Conservation (phyloP, 176 grass and related monocot genomes). For the Musa acuminata region DNA sequence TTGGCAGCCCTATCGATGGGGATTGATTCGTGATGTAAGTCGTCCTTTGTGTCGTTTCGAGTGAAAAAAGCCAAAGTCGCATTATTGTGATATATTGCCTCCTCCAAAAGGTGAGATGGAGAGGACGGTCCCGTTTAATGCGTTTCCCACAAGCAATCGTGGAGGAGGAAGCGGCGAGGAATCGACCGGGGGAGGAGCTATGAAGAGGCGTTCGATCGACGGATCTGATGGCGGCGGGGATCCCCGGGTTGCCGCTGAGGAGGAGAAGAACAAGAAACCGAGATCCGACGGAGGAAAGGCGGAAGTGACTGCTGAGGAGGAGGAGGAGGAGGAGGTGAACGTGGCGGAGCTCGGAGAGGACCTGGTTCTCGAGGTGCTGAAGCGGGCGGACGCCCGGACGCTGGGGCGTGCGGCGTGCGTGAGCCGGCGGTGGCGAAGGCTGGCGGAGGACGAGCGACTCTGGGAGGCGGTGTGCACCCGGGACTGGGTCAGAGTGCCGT, state of each 20-base stretch:
- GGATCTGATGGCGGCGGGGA: background rate
- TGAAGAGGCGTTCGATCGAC: conserved; percentile 19
- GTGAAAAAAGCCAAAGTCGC: too few species aligned
- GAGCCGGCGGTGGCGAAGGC: conserved; percentile 46
- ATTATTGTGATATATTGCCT: too few species aligned
- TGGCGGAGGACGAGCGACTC: conserved; percentile 65
- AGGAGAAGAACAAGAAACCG: conserved; percentile 2
- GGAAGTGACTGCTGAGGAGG: background rate
- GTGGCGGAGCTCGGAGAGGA: conserved; percentile 63
- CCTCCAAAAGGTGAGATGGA: too few species aligned
- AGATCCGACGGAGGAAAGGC: background rate
- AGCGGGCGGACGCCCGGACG: conserved; percentile 54
- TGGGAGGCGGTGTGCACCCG: conserved; percentile 67
- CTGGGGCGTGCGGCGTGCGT: conserved; percentile 51
- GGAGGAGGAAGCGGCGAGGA: background rate
- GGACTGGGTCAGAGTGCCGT: conserved; percentile 35
- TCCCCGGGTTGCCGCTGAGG: background rate
- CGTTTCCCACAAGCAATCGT: too few species aligned
- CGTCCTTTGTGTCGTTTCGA: too few species aligned
- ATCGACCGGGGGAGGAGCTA: too few species aligned
- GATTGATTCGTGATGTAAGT: too few species aligned
- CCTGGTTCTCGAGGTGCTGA: conserved; percentile 57
- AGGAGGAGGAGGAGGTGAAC: background rate
- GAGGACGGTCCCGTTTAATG: too few species aligned
- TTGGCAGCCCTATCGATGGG: too few species aligned